Base-by-base conservation (phyloP, 73 alveolate species). In the Blepharisma stoltei region DNA sequence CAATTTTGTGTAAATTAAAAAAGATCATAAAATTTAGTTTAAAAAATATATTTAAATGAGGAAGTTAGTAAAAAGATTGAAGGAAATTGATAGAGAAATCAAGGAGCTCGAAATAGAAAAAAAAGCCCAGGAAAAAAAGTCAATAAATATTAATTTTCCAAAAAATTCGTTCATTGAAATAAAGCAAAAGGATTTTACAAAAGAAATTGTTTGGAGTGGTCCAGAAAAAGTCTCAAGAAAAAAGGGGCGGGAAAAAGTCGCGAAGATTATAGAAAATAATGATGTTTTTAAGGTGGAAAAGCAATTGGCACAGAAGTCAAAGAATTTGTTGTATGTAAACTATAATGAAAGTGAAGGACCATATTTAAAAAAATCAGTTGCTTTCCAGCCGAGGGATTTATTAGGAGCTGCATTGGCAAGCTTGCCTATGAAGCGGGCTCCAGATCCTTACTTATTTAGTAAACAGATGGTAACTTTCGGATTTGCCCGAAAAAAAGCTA, bases 171-270 rank as follows among this genome's bases (percentile, higher is more conserved):
- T 60, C 23, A 14, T 14, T 60, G 73, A 60, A 14, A 25, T 60
- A n/a, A 60, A 60, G 23, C 14, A 60, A 8, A 14, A n/a, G 38
- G 73, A 60, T 25, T 60, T 60, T 38, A 60, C 73, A 14, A 38
- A 60, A 20, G 23, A 60, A 60, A 60, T 60, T 20, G 73, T 60
- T 8, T 60, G 73, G 73, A n/a, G 45, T 9, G 45, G 23, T 8
- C n/a, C 37, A 8, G 11, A 14, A 38, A 25, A n/a, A 60, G 45
- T 18, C 14, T n/a, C 14, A 60, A 25, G 18, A 18, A 60, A 60
- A 60, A 18, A 18, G 2, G 38, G 49, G 73, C 37, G 18, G 73
- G 23, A 25, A 25, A 60, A 60, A 60, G 23, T 60, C 4, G 46
- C 23, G 0, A 60, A 60, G 4, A 38, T n/a, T 14, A 14, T 25